Base-by-base conservation (phyloP, 1,284 basidiomycete genomes). In the Ustilago shanxiensis region DNA sequence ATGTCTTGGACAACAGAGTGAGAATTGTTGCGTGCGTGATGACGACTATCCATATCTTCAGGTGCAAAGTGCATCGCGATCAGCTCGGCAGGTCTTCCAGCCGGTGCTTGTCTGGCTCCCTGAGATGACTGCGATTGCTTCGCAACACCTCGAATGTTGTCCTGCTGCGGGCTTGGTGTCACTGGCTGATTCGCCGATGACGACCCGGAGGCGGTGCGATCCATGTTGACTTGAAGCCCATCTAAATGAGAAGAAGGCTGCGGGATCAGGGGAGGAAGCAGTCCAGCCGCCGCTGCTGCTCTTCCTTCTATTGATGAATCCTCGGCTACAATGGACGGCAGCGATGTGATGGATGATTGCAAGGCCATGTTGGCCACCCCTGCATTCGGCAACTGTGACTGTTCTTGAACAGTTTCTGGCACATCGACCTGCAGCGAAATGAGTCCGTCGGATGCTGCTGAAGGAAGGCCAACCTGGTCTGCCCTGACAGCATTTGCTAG, bases 1-100 rank as follows among this genome's bases (percentile, higher is more conserved):
- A 64, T 66, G 49, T 77, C 60, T 41, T 75, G 75, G 11, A 58
- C 72, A 8, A 80, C 63, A 14, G 77, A 73, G 37, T 81, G 79
- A 44, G 79, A 81, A 31, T 81, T 79, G 56, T 77, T 81, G 45
- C 79, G 72, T 2, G 66, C 70, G 57, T 81, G 79, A 37, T 62
- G 67, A 10, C 60, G 47, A 10, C 37, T 39, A 18, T 74, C 66
- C 0, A 14, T 18, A 16, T 73, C 66, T 16, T 57, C 58, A 2
- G 49, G 5, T 14, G 44, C 37, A 37, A 54, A 39, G 13, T 44
- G 54, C 18, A 45, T 33, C 7, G 37, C 37, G 4, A 39, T 33
- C 4, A 37, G 7, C 7, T 13, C 47, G 3, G 18, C 13, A 11
- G 58, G 37, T 18, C 20, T 52, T 0, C 20, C 35, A 26, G 55